Conservation (phyloP, 1,139 yeast species). For the Magnusiomyces clavatus region DNA sequence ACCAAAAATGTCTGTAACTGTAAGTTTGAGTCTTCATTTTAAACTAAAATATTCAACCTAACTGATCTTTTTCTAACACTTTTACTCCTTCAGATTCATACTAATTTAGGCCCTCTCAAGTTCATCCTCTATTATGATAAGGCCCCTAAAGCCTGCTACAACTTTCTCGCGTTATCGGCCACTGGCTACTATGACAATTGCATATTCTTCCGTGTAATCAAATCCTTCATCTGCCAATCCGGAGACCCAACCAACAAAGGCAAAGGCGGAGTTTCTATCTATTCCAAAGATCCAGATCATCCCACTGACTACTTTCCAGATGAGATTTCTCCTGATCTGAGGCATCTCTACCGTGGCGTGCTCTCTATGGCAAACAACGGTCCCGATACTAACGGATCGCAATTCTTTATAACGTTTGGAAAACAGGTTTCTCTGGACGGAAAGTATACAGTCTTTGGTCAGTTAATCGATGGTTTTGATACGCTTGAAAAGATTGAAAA, state of each 20-base stretch:
- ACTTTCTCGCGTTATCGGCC: conserved; percentile 44
- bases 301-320: conserved; percentile 42
- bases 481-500: conserved; percentile 34
- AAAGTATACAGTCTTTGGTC: conserved; percentile 51
- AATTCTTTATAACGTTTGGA: conserved; percentile 32
- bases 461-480: conserved; percentile 37
- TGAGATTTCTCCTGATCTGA: conserved; percentile 38
- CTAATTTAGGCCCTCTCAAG: conserved; percentile 36
- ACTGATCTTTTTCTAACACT: neutral
- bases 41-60: neutral
- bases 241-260: conserved; percentile 47
- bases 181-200: conserved; percentile 38
- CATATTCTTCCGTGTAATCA: conserved; percentile 38
- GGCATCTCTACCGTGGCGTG: conserved; percentile 38
- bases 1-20: conserved; percentile 9
- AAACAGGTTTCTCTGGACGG: conserved; percentile 41
- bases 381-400: conserved; percentile 39
- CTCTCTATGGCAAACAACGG: conserved; percentile 43
- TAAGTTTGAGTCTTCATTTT: neutral
- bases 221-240: conserved; percentile 41
- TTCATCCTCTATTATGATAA: conserved; percentile 37
- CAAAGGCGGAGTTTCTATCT: conserved; percentile 44
- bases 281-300: conserved; percentile 23
- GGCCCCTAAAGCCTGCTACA: conserved; percentile 33
- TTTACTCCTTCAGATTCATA: conserved; percentile 26